A percentile compares a stretch with the other conserved stretches of the same genome.
These are phyloP conservation scores for Clavulina sp. DNA, from an alignment of 768 basidiomycete species.

Conservation along the genomic window DNA sequence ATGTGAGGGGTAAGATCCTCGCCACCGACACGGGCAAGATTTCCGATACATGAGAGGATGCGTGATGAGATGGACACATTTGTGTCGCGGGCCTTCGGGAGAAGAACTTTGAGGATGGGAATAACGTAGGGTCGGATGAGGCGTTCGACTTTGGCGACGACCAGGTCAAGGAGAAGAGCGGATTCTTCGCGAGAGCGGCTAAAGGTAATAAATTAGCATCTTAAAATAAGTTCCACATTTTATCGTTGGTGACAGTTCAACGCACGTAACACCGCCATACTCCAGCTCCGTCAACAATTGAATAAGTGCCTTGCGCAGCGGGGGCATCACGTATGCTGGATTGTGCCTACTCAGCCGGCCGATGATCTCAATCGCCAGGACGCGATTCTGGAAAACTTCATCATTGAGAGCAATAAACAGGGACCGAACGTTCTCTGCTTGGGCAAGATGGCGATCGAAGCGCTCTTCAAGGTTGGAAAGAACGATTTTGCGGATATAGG, in stretches of 20 bases:
- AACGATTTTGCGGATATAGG: constrained; percentile 71
- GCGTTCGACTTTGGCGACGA: constrained; percentile 81
- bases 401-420: constrained; percentile 96
- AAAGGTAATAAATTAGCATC: background rate
- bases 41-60: constrained; percentile 86
- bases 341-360: constrained; percentile 89
- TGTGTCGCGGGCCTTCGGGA: constrained; percentile 72
- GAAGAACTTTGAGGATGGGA: constrained; percentile 82
- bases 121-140: constrained; percentile 92
- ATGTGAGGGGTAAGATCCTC: constrained; percentile 78
- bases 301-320: constrained; percentile 83
- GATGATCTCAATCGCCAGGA: constrained; percentile 78
- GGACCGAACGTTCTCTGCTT: constrained; percentile 95
- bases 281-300: constrained; percentile 93
- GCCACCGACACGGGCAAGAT: constrained; percentile 81
- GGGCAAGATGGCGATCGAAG: constrained; percentile 92
- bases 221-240: constrained; percentile 4
- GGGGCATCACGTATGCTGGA: constrained; percentile 97
- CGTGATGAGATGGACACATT: constrained; percentile 83
- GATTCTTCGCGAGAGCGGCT: constrained; percentile 80
- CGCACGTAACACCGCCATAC: constrained; percentile 78
- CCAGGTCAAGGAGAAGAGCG: constrained; percentile 70
- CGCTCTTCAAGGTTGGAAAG: constrained; percentile 74
- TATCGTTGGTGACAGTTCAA: constrained; percentile 14
- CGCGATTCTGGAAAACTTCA: constrained; percentile 84